phyloP scores from a whole-genome alignment of 441 rosid genomes.

The Erodium trifolium region DNA sequence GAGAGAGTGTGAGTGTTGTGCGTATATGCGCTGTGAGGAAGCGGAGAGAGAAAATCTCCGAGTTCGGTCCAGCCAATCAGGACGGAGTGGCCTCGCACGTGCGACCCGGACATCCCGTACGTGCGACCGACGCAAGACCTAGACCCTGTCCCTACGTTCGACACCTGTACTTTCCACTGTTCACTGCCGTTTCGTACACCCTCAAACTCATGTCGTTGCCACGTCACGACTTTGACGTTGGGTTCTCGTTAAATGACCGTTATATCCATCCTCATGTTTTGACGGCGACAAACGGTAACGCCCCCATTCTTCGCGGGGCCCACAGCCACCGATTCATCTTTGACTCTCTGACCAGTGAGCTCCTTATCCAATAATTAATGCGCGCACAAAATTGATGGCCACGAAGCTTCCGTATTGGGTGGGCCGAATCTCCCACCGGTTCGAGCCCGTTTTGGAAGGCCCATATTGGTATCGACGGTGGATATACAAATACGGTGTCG shows the following conservation, averaged over 20 bases:
- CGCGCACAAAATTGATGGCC: background rate
- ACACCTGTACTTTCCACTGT: background rate
- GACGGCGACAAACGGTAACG: background rate
- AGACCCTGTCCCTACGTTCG: background rate
- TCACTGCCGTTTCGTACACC: background rate
- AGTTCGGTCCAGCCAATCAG: background rate
- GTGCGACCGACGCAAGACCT: conserved; percentile 1
- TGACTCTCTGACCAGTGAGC: background rate
- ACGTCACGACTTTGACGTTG: background rate
- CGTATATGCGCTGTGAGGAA: background rate
- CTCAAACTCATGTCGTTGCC: background rate
- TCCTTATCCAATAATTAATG: background rate
- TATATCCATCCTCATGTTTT: too few species aligned
- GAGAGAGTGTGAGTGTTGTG: background rate
- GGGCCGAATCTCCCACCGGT: too few species aligned
- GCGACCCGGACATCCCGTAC: conserved; percentile 1
- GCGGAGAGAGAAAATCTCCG: background rate
- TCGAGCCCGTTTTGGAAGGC: too few species aligned
- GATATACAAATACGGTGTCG: too few species aligned
- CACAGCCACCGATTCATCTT: background rate
- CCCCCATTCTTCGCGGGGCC: background rate
- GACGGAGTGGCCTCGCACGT: background rate
- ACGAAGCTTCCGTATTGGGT: too few species aligned
- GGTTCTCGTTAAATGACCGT: too few species aligned
- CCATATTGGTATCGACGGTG: too few species aligned